Evolutionary conservation across 1,284 basidiomycete genomes (phyloP).

Genomic region (Rhodotorula sp.): DNA sequence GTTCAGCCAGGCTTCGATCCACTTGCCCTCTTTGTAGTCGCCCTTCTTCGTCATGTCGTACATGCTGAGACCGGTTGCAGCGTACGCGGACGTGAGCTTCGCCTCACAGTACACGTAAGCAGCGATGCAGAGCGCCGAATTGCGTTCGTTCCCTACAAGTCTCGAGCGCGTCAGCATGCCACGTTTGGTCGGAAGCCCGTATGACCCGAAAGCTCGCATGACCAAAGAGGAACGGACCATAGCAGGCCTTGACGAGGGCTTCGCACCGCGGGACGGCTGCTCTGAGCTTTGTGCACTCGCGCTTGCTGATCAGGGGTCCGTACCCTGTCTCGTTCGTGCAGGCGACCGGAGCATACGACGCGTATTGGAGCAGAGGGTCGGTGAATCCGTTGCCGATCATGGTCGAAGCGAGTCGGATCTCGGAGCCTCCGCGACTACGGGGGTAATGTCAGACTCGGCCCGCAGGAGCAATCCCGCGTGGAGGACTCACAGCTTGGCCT

Average conservation of each 20-base stretch:
- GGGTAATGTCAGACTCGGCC: neutral
- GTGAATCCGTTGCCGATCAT: conserved; percentile 45
- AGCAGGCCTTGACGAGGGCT: conserved; percentile 39
- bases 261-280: conserved; percentile 36
- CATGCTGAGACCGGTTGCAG: conserved; percentile 33
- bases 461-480: neutral
- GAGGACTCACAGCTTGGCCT: neutral
- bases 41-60: conserved; percentile 43
- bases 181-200: no score
- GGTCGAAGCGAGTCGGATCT: conserved; percentile 40
- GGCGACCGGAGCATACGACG: conserved; percentile 40
- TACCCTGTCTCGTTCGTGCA: conserved; percentile 38
- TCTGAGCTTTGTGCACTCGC: conserved; percentile 36
- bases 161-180: neutral
- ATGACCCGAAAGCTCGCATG: no score
- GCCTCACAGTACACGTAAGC: conserved; percentile 42
- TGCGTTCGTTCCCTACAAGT: conserved; percentile 20
- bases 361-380: conserved; percentile 42
- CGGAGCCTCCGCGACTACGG: conserved; percentile 7
- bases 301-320: conserved; percentile 35
- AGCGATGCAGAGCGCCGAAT: conserved; percentile 34
- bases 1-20: conserved; percentile 42
- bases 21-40: conserved; percentile 40
- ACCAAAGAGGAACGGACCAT: conserved; percentile 6
- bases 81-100: conserved; percentile 38